Base-by-base conservation (phyloP, 23 red algal genomes). In the Gracilaria gracilis region DNA sequence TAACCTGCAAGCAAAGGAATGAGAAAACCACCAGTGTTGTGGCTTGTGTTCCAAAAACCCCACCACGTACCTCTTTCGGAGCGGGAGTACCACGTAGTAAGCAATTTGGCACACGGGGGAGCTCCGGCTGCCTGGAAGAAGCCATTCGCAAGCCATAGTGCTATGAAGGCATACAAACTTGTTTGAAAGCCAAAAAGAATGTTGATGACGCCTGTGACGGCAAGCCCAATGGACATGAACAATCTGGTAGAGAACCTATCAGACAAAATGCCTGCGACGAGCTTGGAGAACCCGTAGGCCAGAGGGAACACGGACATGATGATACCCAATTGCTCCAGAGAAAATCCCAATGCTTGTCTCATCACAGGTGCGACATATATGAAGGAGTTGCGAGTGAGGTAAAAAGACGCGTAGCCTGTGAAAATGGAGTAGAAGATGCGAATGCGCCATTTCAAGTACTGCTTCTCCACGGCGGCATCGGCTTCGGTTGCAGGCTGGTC, bases 11-110 rank as follows among this genome's bases (percentile, higher is more conserved):
- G 64, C 19, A 99, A 80, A 27, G 97, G 97, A 85, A 99, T 99
- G 32, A 99, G 74, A 80, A 99, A 99, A 29, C 97, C 97, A 39
- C 97, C 97, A 46, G 97, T 99, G 78, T 99, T 99, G 77, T 99
- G 97, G 39, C 94, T 96, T 33, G 97, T 99, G 71, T 99, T 99
- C 97, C 97, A 99, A 51, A 99, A 94, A 0, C 97, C 97, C 97
- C 97, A 99, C 97, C 97, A 99, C 23, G 97, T 99, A 31, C 97
- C 97, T 31, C 97, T 73, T 48, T 99, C 97, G 23, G 80, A 92
- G 82, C 93, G 95, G 54, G 93, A 88, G 87, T 99, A 99, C 97
- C 97, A 99, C 29, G 67, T 85, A 9, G 97, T 99, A 59, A 99
- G 95, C 84, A 99, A 78, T 33, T 96, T 96, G 17, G 97, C 97